Conservation (phyloP, 345 rosid genomes). For the Melastoma malabathricum region DNA sequence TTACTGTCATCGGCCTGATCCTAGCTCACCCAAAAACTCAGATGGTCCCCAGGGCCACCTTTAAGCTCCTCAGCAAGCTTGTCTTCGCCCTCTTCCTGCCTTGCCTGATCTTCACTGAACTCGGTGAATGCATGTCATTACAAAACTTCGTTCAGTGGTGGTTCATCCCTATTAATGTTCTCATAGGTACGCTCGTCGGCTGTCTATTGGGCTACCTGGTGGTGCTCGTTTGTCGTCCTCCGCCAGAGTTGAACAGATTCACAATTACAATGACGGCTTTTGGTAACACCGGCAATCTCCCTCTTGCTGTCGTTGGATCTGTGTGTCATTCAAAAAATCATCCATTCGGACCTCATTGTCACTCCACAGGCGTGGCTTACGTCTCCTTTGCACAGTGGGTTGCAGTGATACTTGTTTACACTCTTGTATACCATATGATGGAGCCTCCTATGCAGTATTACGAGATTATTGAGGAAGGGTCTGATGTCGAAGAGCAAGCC, state of each 20-base stretch:
- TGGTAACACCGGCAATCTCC: slow-evolving; percentile 84
- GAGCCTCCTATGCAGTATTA: slow-evolving; percentile 81
- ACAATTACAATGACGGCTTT: slow-evolving; percentile 83
- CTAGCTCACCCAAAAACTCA: slow-evolving; percentile 63
- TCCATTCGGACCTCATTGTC: slow-evolving; percentile 61
- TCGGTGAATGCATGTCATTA: slow-evolving; percentile 64
- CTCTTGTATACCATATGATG: slow-evolving; percentile 98
- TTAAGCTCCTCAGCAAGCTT: slow-evolving; percentile 78
- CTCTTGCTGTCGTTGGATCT: slow-evolving; percentile 69
- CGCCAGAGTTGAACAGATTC: slow-evolving; percentile 64
- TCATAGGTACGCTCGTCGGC: slow-evolving; percentile 53
- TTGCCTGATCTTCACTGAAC: slow-evolving; percentile 77
- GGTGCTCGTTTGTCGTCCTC: slow-evolving; percentile 65
- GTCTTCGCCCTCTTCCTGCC: slow-evolving; percentile 87
- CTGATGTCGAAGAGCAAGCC: slow-evolving; percentile 34
- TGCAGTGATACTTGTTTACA: slow-evolving; percentile 88
- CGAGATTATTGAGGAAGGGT: slow-evolving; percentile 63
- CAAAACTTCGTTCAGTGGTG: slow-evolving; percentile 53
- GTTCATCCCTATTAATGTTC: slow-evolving; percentile 84
- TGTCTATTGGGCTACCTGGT: slow-evolving; percentile 58
- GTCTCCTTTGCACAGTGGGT: slow-evolving; percentile 91
- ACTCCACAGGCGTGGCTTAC: slow-evolving; percentile 71
- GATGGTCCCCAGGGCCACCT: slow-evolving; percentile 58
- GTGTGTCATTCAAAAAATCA: slow-evolving; percentile 54
- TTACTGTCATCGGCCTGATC: slow-evolving; percentile 59